Percentiles rank a stretch among this genome's conserved stretches.
Conservation (phyloP, 2,329 filamentous ascomycete genomes). For the Cryphonectria naterciae region DNA sequence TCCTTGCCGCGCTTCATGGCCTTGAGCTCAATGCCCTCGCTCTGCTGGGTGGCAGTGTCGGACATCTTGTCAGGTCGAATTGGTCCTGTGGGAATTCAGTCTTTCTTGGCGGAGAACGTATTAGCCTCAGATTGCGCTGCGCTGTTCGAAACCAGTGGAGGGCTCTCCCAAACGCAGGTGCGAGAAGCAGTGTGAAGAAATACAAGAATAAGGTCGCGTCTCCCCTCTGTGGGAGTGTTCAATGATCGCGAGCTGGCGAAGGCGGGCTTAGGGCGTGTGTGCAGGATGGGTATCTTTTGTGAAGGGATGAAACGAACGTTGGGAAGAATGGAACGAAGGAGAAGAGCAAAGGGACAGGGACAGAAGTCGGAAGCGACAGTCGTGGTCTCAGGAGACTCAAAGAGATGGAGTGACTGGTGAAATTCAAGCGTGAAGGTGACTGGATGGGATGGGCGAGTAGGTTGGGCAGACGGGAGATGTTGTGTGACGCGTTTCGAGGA, state of each 20-base stretch:
- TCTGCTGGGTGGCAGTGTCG: neutral
- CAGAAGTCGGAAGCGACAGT: constrained; percentile 12
- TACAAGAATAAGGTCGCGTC: neutral
- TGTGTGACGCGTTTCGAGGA: constrained; percentile 29
- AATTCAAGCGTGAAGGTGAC: constrained; percentile 12
- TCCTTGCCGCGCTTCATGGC: constrained; percentile 1
- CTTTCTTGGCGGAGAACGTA: constrained; percentile 4
- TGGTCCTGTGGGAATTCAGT: constrained; percentile 4
- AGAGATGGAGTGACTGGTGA: constrained; percentile 12
- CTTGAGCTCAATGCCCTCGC: constrained; percentile 10
- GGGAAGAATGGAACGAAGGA: constrained; percentile 1
- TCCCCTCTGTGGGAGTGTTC: neutral
- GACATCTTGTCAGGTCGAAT: constrained; percentile 3
- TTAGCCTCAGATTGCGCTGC: constrained; percentile 3
- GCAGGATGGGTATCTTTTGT: constrained; percentile 8
- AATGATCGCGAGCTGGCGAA: constrained; percentile 7
- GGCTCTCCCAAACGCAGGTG: neutral
- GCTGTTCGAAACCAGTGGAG: neutral
- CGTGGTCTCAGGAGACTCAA: constrained; percentile 8
- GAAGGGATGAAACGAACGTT: constrained; percentile 16
- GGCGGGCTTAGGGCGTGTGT: constrained; percentile 9
- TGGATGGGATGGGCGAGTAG: constrained; percentile 17
- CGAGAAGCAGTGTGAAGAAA: neutral
- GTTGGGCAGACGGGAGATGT: constrained; percentile 26
- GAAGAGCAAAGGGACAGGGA: neutral